Conservation (phyloP, 1,284 basidiomycete genomes). For the Cystobasidium pallidum region DNA sequence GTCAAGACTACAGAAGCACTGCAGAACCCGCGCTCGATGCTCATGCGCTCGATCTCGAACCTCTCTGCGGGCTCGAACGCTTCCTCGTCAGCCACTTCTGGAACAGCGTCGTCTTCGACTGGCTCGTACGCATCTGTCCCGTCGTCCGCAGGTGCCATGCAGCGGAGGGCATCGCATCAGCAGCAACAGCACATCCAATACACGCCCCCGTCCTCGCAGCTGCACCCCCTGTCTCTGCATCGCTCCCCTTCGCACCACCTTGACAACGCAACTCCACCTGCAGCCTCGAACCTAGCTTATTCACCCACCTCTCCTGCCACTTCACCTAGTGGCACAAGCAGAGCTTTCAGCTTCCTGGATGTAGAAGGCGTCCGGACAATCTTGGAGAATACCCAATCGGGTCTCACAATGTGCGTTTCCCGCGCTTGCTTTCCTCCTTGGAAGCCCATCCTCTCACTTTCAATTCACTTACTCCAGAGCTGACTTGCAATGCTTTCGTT, state of each 20-base stretch:
- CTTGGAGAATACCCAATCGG: conserved; percentile 36
- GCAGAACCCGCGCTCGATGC: conserved; percentile 10
- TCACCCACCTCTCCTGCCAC: conserved; percentile 9
- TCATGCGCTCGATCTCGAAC: conserved; percentile 20
- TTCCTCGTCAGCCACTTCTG: conserved; percentile 3
- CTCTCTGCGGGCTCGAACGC: conserved; percentile 12
- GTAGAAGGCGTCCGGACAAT: conserved; percentile 24
- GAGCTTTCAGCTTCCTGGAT: conserved; percentile 30
- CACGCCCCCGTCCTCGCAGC: not conserved
- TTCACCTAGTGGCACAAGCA: not conserved
- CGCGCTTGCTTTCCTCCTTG: not conserved
- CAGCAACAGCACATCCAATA: not conserved
- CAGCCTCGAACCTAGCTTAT: not conserved
- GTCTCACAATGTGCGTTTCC: conserved; percentile 21
- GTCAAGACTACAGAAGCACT: conserved; percentile 33
- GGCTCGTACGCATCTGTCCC: conserved; percentile 5
- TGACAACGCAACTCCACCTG: not conserved
- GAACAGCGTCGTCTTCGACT: conserved; percentile 2
- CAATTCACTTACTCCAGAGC: not conserved
- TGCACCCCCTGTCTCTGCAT: not conserved
- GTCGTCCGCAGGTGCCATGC: conserved; percentile 10
- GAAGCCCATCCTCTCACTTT: not conserved
- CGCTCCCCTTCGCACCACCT: not conserved
- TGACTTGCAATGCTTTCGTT: not conserved
- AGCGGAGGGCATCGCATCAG: conserved; percentile 3